Percentiles rank a stretch among this genome's conserved stretches.
Conservation (phyloP, 495 filamentous ascomycete genomes). For the Halenospora varia region DNA sequence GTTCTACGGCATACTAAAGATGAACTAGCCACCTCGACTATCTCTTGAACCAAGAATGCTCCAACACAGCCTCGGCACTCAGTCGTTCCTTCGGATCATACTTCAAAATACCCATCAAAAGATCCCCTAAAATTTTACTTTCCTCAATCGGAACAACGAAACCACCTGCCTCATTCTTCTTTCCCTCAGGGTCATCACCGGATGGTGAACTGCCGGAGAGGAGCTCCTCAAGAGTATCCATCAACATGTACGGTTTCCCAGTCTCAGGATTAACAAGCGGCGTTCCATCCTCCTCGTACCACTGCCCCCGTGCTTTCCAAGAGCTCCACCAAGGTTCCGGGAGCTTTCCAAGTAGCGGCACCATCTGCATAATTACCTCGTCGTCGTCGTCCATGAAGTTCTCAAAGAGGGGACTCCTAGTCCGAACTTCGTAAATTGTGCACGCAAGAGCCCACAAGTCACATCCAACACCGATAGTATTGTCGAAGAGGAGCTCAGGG, state of each 20-base stretch:
- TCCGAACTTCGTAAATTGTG: constrained; percentile 5
- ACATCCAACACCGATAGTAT: neutral
- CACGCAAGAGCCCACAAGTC: constrained; percentile 6
- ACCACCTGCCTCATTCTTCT: constrained; percentile 3
- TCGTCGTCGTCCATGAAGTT: constrained; percentile 1
- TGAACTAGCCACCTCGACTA: neutral
- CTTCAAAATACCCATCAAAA: constrained; percentile 32
- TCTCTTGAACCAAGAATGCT: constrained; percentile 4
- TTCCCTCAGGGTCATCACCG: constrained; percentile 1
- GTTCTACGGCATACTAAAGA: constrained; percentile 1
- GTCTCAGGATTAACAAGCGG: neutral
- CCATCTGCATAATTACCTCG: constrained; percentile 5
- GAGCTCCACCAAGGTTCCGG: constrained; percentile 1
- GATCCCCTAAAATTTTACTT: constrained; percentile 29
- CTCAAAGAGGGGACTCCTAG: neutral
- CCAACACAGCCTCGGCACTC: constrained; percentile 26
- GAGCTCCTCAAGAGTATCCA: constrained; percentile 1
- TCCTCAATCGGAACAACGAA: constrained; percentile 14
- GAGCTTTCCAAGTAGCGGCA: neutral
- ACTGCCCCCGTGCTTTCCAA: neutral
- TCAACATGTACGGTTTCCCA: neutral
- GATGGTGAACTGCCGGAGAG: neutral
- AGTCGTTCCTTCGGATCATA: constrained; percentile 35
- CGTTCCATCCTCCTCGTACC: neutral
- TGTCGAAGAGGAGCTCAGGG: neutral